A percentile compares a stretch with the other conserved stretches of the same genome.
phyloP scores from a whole-genome alignment of 106 monocot species.

The Acanthochlamys bracteata region DNA sequence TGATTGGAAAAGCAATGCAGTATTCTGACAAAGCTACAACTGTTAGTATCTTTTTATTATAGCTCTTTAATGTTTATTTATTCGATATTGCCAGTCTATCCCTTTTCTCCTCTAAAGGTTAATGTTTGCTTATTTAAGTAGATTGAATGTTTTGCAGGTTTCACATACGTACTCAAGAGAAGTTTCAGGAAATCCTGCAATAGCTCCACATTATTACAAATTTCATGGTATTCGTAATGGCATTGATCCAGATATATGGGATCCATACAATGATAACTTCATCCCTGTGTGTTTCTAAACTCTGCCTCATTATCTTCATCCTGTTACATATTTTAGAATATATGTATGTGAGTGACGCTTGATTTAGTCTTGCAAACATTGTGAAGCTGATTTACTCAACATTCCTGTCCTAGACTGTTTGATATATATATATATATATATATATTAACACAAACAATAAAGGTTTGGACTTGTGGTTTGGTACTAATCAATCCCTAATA shows the following conservation, averaged over 20 bases:
- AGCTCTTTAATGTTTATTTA: no score
- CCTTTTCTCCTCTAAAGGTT: not conserved
- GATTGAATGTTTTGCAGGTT: conserved; percentile 34
- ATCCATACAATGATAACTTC: conserved; percentile 81
- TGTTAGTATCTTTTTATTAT: conserved; percentile 33
- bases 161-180: conserved; percentile 84
- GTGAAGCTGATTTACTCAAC: no score
- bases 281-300: conserved; percentile 56
- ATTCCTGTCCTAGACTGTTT: no score
- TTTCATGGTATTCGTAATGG: conserved; percentile 93
- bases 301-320: not conserved
- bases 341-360: no score
- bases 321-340: no score
- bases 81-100: no score
- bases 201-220: conserved; percentile 71
- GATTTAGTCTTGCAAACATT: no score
- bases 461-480: no score
- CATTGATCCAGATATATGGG: conserved; percentile 98
- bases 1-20: conserved; percentile 76
- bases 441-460: no score
- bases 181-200: conserved; percentile 65
- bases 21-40: conserved; percentile 89
- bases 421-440: no score
- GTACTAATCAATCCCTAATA: no score
- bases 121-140: not conserved